Evolutionary conservation across 495 filamentous ascomycete genomes (phyloP).

Genomic region (Xylaria grammica): DNA sequence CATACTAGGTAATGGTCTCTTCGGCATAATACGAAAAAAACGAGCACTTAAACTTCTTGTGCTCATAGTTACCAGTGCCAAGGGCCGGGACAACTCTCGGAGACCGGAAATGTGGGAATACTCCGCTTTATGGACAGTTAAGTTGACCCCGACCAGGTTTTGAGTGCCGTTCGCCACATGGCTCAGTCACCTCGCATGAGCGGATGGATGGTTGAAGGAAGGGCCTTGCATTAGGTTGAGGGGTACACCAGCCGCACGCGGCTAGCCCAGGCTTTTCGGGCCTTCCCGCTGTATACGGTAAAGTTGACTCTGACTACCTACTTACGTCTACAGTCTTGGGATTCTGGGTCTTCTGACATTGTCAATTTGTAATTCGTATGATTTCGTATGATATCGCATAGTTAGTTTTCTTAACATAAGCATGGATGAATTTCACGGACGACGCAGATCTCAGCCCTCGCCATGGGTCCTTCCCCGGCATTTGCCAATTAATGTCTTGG

Average conservation of each 20-base stretch:
- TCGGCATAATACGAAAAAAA: too few relatives aligned
- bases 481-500: background rate
- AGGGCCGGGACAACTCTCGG: background rate
- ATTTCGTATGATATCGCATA: background rate
- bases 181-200: background rate
- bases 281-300: background rate
- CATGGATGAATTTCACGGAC: background rate
- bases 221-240: background rate
- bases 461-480: background rate
- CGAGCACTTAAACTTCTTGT: too few relatives aligned
- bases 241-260: background rate
- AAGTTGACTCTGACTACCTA: background rate
- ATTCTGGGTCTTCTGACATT: background rate
- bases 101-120: slow-evolving; percentile 1
- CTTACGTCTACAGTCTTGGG: background rate
- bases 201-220: background rate
- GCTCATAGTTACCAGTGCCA: too few relatives aligned
- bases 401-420: background rate
- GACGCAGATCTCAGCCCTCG: background rate
- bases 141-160: background rate
- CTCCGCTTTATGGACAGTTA: background rate
- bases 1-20: too few relatives aligned
- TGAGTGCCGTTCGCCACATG: background rate
- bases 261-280: background rate
- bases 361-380: background rate